Base-by-base conservation (phyloP, 2,329 filamentous ascomycete genomes). In the Alternaria arborescens region DNA sequence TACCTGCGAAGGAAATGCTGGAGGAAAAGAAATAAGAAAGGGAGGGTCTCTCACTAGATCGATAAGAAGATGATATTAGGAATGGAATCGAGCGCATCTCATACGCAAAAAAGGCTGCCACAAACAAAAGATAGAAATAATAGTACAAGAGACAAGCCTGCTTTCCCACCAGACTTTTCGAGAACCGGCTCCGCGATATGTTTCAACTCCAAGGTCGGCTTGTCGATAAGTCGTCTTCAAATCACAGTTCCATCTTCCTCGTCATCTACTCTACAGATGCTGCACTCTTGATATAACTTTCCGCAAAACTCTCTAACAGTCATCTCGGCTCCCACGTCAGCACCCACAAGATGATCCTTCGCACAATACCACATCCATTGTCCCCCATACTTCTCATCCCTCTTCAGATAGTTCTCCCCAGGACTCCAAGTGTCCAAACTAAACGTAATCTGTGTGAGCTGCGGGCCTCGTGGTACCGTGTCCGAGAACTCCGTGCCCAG, bases 1-100 rank as follows among this genome's bases (percentile, higher is more conserved):
- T 85, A 58, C 77, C 82, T 8, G 81, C 80, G 8, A 74, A 77
- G 60, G 78, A 78, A 64, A 77, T 80, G 77, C 62, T 74, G 54
- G 64, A 61, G 48, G 71, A 75, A 58, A 66, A 63, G 51, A 61
- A 57, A 34, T 60, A 41, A 59, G 60, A 36, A n/a, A 11, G 1
- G 14, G n/a, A 11, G 22, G 16, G 0, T 3, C 5, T 34, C 2
- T 36, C 8, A 16, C 3, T 8, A 5, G 1, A 11, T 10, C 16
- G 22, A 16, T 7, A 28, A 12, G 20, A 41, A 10, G 26, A 52
- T 52, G 5, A 1, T 30, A 26, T 26, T 41, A 52, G 36, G 34
- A 41, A 20, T 52, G 24, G 18, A 16, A 22, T 20, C 22, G 4
- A 28, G 22, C 34, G 24, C 24, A 18, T 38, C 5, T 24, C 11